Evolutionary conservation across 2,329 filamentous ascomycete species (phyloP), one percentile per base, ranked within the genome.

Genomic region (Ceratocystis smalleyi): DNA sequence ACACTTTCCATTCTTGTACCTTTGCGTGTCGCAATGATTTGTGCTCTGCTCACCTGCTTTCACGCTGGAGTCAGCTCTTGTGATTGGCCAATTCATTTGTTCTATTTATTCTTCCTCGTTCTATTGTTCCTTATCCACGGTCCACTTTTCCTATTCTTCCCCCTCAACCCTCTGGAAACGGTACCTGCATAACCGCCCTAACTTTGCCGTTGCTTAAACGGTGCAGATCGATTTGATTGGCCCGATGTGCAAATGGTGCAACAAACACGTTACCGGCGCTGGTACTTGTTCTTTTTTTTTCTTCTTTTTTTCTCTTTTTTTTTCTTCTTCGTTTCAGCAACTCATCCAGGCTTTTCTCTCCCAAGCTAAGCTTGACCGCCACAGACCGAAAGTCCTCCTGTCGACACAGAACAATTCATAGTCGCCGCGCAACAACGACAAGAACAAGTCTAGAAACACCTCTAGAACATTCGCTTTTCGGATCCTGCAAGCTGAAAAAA

Each of bases 341-440:
- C 35, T 15, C 35, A 40, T 15, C 35, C 12, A 15, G 10, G 12
- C 35, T 15, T 40, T 15, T 40, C 10, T 12, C 35, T 40, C 10
- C 10, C 12, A 15, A 15, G 35, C 12, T 15, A 40, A 40, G 35
- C 35, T 15, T 12, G 35, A 40, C 35, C 35, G 22, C n/a, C n/a
- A 24, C n/a, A 24, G 15, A 24, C 47, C 24, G 8, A 8, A 47
- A 30, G 24, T 19, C 15, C 24, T 15, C 27, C 24, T 32, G 5
- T n/a, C 27, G 54, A 59, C 24, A 60, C 61, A 30, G 3, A 60
- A 47, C 43, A 61, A 60, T n/a, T 40, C 35, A 15, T 17, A 65
- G 30, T 55, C 24, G 27, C 7, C n/a, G 57, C 47, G 59, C 32
- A 43, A 27, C 35, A 54, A 51, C 32, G 59, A 63, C 60, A 30